Evolutionary conservation across 768 basidiomycete genomes (phyloP), one percentile per base, ranked within the genome.

Genomic region (Phaeotremella fagi): DNA sequence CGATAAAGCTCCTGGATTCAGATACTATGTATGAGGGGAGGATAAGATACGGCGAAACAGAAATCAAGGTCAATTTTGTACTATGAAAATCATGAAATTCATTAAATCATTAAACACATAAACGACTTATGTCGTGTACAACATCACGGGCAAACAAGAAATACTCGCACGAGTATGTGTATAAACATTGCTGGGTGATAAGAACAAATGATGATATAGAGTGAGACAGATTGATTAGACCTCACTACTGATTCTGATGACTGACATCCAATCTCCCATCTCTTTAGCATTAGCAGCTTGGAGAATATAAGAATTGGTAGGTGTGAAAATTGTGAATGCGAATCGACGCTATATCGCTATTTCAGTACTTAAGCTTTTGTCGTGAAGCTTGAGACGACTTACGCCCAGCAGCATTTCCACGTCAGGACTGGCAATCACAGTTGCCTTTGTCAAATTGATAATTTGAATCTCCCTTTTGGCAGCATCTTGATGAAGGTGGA

Each of bases 391-490:
- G n/a, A 26, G 5, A 59, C 23, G 45, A 79, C 88, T 75, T 72
- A 90, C 91, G 64, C 87, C 89, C 27, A 91, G 80, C 27, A 95
- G 78, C n/a, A 76, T 76, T 74, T 91, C 90, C 74, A 97, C 90
- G 60, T 87, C 85, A 33, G 87, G 82, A 70, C 88, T 89, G 63
- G 82, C 82, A 69, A 89, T 88, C 16, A 95, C 82, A 64, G 86
- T 89, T 38, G 90, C 88, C 27, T 87, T 86, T 35, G 78, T 80
- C 48, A 97, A 80, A 72, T 87, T 89, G 68, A 97, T 83, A 14
- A 69, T 48, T 26, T 84, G 85, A 14, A 83, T 77, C 73, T 95
- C 90, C 9, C 86, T 72, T 71, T 95, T 90, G 60, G 83, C 85
- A 4, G 87, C 86, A 59, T 84, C 83, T n/a, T 80, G 78, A 75